These are phyloP conservation scores for Pseudogymnoascus sp. DNA, from an alignment of 2,329 filamentous ascomycete genomes.

Conservation along the genomic window DNA sequence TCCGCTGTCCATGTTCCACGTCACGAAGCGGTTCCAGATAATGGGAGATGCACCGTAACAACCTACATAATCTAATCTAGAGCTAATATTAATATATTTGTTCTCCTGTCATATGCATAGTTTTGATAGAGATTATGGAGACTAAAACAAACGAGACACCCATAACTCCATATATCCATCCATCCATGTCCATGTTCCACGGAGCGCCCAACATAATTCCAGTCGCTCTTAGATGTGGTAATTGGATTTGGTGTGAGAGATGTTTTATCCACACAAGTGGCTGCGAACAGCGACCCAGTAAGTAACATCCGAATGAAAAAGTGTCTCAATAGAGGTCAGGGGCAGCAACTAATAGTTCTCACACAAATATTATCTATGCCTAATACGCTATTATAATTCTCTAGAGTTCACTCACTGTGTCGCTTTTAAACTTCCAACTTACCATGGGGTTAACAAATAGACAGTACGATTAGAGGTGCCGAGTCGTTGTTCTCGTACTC, in stretches of 20 bases:
- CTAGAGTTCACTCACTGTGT: no score
- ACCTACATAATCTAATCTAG: not conserved
- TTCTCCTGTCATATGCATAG: not conserved
- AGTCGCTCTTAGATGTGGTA: not conserved
- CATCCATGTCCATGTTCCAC: not conserved
- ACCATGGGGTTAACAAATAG: no score
- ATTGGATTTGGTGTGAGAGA: not conserved
- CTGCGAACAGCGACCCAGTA: not conserved
- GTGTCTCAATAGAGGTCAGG: not conserved
- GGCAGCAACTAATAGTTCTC: not conserved
- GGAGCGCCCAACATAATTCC: not conserved
- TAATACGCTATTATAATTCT: no score
- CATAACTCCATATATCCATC: not conserved
- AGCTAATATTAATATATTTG: not conserved
- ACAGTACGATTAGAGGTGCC: no score
- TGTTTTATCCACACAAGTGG: not conserved
- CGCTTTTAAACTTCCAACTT: no score
- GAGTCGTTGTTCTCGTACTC: no score
- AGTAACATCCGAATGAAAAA: not conserved
- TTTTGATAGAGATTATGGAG: not conserved
- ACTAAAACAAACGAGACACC: not conserved
- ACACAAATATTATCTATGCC: not conserved
- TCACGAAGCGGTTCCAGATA: not conserved
- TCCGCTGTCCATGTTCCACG: not conserved
- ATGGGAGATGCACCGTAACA: not conserved